A percentile compares a stretch with the other conserved stretches of the same genome.
phyloP scores from a whole-genome alignment of 2,329 filamentous ascomycete genomes.

The Immersiporthe knoxdaviesiana region DNA sequence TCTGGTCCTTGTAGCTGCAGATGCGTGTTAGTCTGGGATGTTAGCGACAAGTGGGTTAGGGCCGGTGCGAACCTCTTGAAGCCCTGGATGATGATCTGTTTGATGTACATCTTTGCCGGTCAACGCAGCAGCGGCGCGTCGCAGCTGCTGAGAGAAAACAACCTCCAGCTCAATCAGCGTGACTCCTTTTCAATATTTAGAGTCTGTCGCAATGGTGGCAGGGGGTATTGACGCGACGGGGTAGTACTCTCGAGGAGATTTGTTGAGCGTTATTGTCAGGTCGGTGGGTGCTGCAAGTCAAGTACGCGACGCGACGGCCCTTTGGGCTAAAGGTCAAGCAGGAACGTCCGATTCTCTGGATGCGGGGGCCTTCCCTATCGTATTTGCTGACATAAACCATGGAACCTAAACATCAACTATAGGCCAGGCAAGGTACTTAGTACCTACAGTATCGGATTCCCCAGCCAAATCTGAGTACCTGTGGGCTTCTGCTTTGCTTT shows the following conservation, averaged over 20 bases:
- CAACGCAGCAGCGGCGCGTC: constrained; percentile 34
- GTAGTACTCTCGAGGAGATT: constrained; percentile 1
- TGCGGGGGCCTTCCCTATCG: constrained; percentile 9
- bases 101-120: constrained; percentile 82
- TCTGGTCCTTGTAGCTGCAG: constrained; percentile 96
- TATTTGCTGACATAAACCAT: constrained; percentile 8
- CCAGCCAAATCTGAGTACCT: neutral
- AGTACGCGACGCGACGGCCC: constrained; percentile 26
- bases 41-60: neutral
- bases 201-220: constrained; percentile 2
- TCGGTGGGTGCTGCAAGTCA: constrained; percentile 19
- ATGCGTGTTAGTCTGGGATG: constrained; percentile 31
- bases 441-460: too few species aligned
- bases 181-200: constrained; percentile 6
- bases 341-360: neutral
- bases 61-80: constrained; percentile 83
- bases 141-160: constrained; percentile 17
- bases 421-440: neutral
- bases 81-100: constrained; percentile 99
- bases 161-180: neutral
- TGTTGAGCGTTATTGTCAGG: constrained; percentile 5
- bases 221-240: constrained; percentile 12
- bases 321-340: constrained; percentile 4
- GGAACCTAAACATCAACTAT: neutral
- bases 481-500: too few species aligned